Conservation (phyloP, 352 stramenopile genomes). For the Pythium guiyangense region DNA sequence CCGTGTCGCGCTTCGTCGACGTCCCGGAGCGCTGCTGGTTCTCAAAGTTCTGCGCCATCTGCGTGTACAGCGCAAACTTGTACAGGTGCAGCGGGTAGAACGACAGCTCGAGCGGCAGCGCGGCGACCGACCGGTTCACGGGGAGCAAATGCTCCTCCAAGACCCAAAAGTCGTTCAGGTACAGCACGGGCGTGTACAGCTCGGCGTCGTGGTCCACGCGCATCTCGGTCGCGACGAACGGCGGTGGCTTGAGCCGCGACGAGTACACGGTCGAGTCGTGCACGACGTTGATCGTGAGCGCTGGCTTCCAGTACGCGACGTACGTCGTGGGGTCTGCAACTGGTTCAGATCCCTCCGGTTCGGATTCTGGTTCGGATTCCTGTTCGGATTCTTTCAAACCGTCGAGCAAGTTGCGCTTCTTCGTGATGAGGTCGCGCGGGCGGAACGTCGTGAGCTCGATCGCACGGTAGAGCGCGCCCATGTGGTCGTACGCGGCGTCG, state of each 20-base stretch:
- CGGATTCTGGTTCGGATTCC: slow-evolving; percentile 13
- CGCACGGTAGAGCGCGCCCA: slow-evolving; percentile 46
- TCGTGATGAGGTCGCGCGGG: no score
- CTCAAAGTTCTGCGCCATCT: slow-evolving; percentile 91
- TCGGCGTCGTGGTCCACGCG: slow-evolving; percentile 45
- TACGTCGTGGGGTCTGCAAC: slow-evolving; percentile 34
- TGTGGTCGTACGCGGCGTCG: slow-evolving; percentile 50
- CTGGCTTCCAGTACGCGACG: slow-evolving; percentile 81
- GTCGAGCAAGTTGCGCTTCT: no score
- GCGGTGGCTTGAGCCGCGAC: slow-evolving; percentile 41
- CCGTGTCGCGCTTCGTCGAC: slow-evolving; percentile 85
- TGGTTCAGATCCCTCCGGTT: slow-evolving; percentile 6
- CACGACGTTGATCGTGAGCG: slow-evolving; percentile 62
- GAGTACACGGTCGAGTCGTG: slow-evolving; percentile 72
- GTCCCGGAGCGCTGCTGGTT: slow-evolving; percentile 92
- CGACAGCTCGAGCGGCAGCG: no score
- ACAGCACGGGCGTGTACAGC: slow-evolving; percentile 88
- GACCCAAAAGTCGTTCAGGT: slow-evolving; percentile 94
- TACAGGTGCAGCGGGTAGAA: slow-evolving; percentile 86
- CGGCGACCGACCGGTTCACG: slow-evolving; percentile 88
- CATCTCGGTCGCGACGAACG: slow-evolving; percentile 64
- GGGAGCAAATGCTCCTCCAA: slow-evolving; percentile 82
- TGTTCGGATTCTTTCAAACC: slow-evolving; percentile 1
- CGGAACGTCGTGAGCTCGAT: slow-evolving; percentile 75
- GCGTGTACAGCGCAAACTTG: slow-evolving; percentile 92